Base-by-base conservation (phyloP, 345 rosid genomes). In the Dipteronia dyeriana region DNA sequence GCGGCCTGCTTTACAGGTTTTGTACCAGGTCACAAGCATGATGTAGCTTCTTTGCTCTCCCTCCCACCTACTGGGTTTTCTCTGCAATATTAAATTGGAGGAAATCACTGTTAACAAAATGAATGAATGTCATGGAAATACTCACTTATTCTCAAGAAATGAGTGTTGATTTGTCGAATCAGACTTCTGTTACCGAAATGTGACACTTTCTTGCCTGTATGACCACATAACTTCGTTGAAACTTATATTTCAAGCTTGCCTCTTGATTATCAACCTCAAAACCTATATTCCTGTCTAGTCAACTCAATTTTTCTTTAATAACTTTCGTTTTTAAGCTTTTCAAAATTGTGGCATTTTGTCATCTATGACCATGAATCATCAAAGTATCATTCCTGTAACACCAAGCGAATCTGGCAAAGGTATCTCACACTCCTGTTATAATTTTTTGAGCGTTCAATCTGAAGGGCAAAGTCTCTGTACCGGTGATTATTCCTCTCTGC, bases 381-480 rank as follows among this genome's bases (percentile, higher is more conserved):
- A 73, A 26, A 76, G 73, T 49, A 59, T 81, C 54, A 14, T 84
- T 61, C 78, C 89, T 70, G 75, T 80, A 13, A 68, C 80, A 64
- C 72, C 81, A 83, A 83, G 70, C 19, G 82, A 82, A 68, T 76
- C 82, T 83, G 71, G 53, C 19, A 76, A 84, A 78, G 86, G 83
- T 78, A 23, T 81, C 59, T 76, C 71, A 19, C 84, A 81, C 70
- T 69, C 81, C 59, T 81, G 80, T 80, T 80, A 56, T 65, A 84
- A 81, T 72, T 83, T 83, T 79, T 81, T 78, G 0, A 78, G 70
- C 53, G 78, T 73, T 68, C 82, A 82, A 63, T 76, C 87, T 59
- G 84, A 83, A 70, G 79, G 81, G 45, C 80, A 82, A 43, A 78
- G 78, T 71, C 67, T 77, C 19, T 59, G 65, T 77, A 73, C 82